Evolutionary conservation across 208 protist genomes (phyloP), one percentile per base, ranked within the genome.

Genomic region (Phytomonas sp.): DNA sequence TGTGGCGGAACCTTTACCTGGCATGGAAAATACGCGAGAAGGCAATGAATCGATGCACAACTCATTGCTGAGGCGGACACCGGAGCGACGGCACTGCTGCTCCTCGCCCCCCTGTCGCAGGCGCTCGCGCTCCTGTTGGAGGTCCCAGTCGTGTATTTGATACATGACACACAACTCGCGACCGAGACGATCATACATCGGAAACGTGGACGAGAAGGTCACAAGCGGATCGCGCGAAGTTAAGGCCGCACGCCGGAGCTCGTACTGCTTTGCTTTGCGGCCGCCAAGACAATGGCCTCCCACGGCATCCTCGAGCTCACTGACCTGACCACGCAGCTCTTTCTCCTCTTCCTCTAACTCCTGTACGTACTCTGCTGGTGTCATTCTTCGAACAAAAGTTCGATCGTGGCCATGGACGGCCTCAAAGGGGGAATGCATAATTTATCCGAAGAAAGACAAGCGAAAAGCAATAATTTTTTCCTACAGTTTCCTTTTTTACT

Each of bases 91-190:
- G 29, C 66, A 64, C 69, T 77, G 67, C n/a, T 29, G 33, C 36
- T 71, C 74, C 31, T 62, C 37, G 15, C 69, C 60, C 28, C 23
- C 23, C 20, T 65, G 33, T 23, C 66, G 67, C 20, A 95, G 68
- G 3, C 89, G 82, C 2, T 77, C 75, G 20, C 85, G 40, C 74
- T 95, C 86, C 60, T 85, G 74, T 64, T 84, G 75, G 64, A 92
- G 76, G n/a, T 79, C 77, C 77, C 80, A 81, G 73, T 93, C 86
- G 32, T 91, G 81, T 29, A 91, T 82, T 68, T 95, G 89, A 66
- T 89, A 89, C 29, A 85, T 60, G 13, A 95, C 83, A 53, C 79
- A 95, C 33, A 95, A 77, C 73, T 95, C 86, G 51, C 79, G 81
- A 7, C 89, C 89, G 34, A 84, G 78, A 17, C 80, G 78, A 71